Conservation (phyloP, 2,329 filamentous ascomycete genomes). For the Ophiostoma piceae region DNA sequence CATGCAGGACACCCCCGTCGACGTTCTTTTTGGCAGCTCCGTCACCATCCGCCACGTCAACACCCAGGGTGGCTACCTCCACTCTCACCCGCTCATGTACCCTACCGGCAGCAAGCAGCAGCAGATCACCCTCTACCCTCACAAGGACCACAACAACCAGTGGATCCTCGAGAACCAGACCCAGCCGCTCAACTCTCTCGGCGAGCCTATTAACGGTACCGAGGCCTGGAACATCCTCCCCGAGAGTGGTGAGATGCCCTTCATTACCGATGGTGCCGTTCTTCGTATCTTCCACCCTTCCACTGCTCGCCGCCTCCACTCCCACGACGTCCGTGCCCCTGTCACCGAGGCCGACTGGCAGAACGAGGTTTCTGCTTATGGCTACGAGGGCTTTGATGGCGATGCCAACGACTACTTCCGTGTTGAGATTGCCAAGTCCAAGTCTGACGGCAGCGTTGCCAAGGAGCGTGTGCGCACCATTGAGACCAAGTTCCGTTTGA, state of each 20-base stretch:
- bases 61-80: conserved; percentile 94
- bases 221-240: conserved; percentile 73
- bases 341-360: conserved; percentile 89
- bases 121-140: conserved; percentile 94
- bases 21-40: conserved; percentile 83
- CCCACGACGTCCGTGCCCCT: conserved; percentile 85
- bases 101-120: conserved; percentile 96
- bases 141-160: conserved; percentile 98
- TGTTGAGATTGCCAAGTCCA: conserved; percentile 85
- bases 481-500: conserved; percentile 90
- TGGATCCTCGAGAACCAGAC: conserved; percentile 96
- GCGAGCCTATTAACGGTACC: conserved; percentile 72
- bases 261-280: conserved; percentile 73
- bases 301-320: conserved; percentile 87
- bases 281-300: conserved; percentile 77
- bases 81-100: conserved; percentile 97
- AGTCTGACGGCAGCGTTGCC: conserved; percentile 72
- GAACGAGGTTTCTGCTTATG: conserved; percentile 93
- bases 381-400: conserved; percentile 92
- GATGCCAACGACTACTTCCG: conserved; percentile 96
- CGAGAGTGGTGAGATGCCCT: conserved; percentile 47
- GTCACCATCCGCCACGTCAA: conserved; percentile 88
- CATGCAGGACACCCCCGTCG: conserved; percentile 91
- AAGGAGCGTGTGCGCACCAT: conserved; percentile 88
- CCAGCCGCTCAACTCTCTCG: conserved; percentile 72